Conservation (phyloP, 441 rosid species). For the Melastoma candidum region DNA sequence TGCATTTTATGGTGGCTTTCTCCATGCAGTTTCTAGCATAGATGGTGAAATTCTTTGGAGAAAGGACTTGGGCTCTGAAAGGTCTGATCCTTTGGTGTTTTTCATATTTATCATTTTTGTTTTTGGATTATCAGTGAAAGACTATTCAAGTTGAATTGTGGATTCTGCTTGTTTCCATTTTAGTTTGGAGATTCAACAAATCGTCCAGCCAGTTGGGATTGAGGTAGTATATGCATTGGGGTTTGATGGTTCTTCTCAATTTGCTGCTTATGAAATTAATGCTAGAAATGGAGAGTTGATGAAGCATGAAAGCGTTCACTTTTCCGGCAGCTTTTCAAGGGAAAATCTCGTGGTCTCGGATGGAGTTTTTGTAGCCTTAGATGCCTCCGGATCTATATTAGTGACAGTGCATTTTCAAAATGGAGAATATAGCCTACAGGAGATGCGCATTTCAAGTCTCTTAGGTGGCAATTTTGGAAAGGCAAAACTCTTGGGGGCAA, state of each 20-base stretch:
- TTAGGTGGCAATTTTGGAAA: constrained; percentile 38
- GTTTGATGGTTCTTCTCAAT: constrained; percentile 50
- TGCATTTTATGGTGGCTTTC: constrained; percentile 62
- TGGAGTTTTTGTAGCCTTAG: constrained; percentile 58
- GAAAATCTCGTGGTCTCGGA: constrained; percentile 52
- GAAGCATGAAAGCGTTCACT: constrained; percentile 43
- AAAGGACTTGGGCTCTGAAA: constrained; percentile 65
- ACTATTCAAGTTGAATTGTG: constrained; percentile 14
- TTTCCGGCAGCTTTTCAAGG: constrained; percentile 71
- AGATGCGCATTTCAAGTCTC: constrained; percentile 50
- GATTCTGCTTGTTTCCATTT: constrained; percentile 20
- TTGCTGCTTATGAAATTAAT: constrained; percentile 55
- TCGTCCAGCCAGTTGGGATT: constrained; percentile 52
- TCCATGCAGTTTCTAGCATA: constrained; percentile 77
- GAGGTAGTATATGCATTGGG: constrained; percentile 56
- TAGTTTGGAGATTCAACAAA: constrained; percentile 76
- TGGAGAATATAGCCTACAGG: constrained; percentile 47
- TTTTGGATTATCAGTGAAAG: constrained; percentile 1
- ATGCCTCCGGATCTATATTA: constrained; percentile 52
- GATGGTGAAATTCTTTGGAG: constrained; percentile 91
- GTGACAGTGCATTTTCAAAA: constrained; percentile 43
- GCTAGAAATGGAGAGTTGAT: constrained; percentile 65
- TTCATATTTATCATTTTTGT: not conserved
- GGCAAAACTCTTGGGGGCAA: constrained; percentile 47
- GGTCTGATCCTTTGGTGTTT: constrained; percentile 36